Base-by-base conservation (phyloP, 2,329 filamentous ascomycete genomes). In the Graphilbum ipis-grandicollis region DNA sequence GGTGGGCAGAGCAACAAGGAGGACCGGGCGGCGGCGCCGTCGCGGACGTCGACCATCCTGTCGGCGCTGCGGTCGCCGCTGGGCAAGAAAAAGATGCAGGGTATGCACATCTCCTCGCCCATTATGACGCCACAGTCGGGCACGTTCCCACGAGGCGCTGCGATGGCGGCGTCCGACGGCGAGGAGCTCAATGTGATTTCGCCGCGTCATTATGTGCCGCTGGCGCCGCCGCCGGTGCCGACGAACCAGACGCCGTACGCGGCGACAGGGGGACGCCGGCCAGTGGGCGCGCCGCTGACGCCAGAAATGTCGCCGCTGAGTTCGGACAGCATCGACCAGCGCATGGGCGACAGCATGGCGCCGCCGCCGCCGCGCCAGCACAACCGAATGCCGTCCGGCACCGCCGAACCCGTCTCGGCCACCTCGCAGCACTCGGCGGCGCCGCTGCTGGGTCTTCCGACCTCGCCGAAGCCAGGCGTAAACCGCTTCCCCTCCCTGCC, bases 121-220 rank as follows among this genome's bases (percentile, higher is more conserved):
- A 72, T 78, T 46, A 67, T 73, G 60, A 77, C 72, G 9, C 72
- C 73, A 13, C 66, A 67, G 56, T 71, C 72, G 2, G 63, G 58
- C 3, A 70, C 65, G 3, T 77, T 76, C 44, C 66, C 69, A 2
- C 59, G 61, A n/a, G 12, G 12, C 21, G 23, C n/a, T n/a, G n/a
- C n/a, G n/a, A n/a, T n/a, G n/a, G n/a, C n/a, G n/a, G n/a, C n/a
- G n/a, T n/a, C 17, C 13, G 62, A 68, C 35, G 57, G 56, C 19
- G 65, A 69, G 45, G 71, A 76, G 50, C 63, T 75, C 59, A 66
- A 58, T 47, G 44, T 64, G 34, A 69, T 77, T 37, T 59, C 68
- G 12, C 71, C 68, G 17, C 63, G 71, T 22, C 62, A 68, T 33
- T 76, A 77, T 44, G 61, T 63, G 4, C 70, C 71, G 9, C 56